Evolutionary conservation across 768 basidiomycete genomes (phyloP).

Genomic region (Trichaptum fuscoviolaceum): DNA sequence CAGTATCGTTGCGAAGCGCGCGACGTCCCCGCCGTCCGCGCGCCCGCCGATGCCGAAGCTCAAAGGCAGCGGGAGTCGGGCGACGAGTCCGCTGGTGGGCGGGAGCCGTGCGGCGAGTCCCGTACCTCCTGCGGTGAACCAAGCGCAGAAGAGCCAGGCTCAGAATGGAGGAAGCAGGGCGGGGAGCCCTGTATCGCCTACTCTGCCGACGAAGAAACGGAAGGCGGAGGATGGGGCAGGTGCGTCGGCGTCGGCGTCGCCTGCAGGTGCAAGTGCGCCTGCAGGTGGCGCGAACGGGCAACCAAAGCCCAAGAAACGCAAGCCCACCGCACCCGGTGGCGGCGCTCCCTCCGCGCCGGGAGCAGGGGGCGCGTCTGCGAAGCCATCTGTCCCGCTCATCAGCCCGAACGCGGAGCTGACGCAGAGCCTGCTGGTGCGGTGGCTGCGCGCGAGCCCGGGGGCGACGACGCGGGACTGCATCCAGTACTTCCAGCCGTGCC

Average conservation of each 20-base stretch:
- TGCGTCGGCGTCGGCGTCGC: slow-evolving; percentile 10
- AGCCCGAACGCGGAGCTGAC: slow-evolving; percentile 54
- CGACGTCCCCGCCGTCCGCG: slow-evolving; percentile 83
- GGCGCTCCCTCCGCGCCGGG: neutral
- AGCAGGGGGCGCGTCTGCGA: neutral
- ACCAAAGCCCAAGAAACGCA: slow-evolving; percentile 54
- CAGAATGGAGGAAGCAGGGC: neutral
- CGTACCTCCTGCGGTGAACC: slow-evolving; percentile 15
- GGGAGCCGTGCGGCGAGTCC: slow-evolving; percentile 51
- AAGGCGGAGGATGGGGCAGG: slow-evolving; percentile 44
- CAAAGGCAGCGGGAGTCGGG: slow-evolving; percentile 39
- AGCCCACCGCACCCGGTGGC: slow-evolving; percentile 24
- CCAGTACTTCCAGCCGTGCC: slow-evolving; percentile 69
- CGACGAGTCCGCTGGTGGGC: slow-evolving; percentile 48
- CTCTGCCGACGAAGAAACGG: slow-evolving; percentile 46
- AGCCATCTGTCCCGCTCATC: slow-evolving; percentile 24
- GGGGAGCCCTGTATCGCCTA: neutral
- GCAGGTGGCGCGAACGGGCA: slow-evolving; percentile 19
- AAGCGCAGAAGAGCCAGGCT: neutral
- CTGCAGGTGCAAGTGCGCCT: slow-evolving; percentile 9
- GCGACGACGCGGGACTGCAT: slow-evolving; percentile 78
- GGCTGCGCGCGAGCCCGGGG: slow-evolving; percentile 59
- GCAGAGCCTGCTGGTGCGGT: slow-evolving; percentile 63
- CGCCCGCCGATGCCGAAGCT: slow-evolving; percentile 58
- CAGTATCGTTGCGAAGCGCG: slow-evolving; percentile 76